Evolutionary conservation across 352 stramenopile genomes (phyloP).

Genomic region (Pythium monospermum): DNA sequence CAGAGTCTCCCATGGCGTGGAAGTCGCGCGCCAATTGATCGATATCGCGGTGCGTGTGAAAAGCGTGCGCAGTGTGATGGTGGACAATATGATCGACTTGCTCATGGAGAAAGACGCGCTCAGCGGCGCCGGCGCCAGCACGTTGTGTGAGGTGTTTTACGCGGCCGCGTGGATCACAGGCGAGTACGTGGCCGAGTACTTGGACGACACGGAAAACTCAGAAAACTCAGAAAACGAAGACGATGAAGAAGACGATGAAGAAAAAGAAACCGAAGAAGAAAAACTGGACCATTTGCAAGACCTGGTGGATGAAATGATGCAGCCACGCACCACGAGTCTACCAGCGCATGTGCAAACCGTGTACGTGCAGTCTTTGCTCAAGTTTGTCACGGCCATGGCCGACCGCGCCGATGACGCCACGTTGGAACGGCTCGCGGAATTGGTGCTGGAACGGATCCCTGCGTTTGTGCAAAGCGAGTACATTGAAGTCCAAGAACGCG

Average conservation of each 20-base stretch:
- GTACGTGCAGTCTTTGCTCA: slow-evolving; percentile 93
- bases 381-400: slow-evolving; percentile 77
- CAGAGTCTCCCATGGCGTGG: slow-evolving; percentile 73
- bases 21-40: slow-evolving; percentile 93
- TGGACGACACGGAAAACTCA: slow-evolving; percentile 84
- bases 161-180: slow-evolving; percentile 97
- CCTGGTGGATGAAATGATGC: slow-evolving; percentile 73
- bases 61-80: slow-evolving; percentile 92
- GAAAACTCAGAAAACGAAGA: slow-evolving; percentile 74
- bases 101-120: slow-evolving; percentile 86
- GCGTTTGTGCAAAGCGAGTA: slow-evolving; percentile 89
- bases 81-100: slow-evolving; percentile 93
- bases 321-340: slow-evolving; percentile 77
- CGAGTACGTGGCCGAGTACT: slow-evolving; percentile 94
- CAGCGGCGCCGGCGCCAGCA: slow-evolving; percentile 62
- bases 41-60: slow-evolving; percentile 97
- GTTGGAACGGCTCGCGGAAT: slow-evolving; percentile 78
- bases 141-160: slow-evolving; percentile 92
- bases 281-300: slow-evolving; percentile 86
- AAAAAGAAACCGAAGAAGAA: slow-evolving; percentile 64
- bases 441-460: slow-evolving; percentile 80
- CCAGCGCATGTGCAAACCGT: slow-evolving; percentile 89
- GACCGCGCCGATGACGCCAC: slow-evolving; percentile 69
- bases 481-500: slow-evolving; percentile 95
- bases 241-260: slow-evolving; percentile 73